phyloP scores from a whole-genome alignment of 345 rosid genomes.

The Kandelia obovata region DNA sequence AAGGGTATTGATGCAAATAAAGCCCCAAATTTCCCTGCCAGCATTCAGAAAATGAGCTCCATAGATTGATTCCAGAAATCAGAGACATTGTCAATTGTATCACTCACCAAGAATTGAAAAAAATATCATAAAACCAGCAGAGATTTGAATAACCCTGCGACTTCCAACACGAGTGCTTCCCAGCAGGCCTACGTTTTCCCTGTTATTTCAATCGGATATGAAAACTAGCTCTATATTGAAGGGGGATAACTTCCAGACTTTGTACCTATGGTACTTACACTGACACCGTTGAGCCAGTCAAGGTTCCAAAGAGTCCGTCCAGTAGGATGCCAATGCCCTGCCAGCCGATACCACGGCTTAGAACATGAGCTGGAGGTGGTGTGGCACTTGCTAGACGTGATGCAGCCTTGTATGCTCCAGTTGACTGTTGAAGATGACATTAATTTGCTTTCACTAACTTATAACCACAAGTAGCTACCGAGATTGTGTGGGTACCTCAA shows the following conservation, averaged over 20 bases:
- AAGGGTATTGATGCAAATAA: conserved; percentile 95
- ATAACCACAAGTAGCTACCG: not conserved
- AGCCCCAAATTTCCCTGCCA: conserved; percentile 91
- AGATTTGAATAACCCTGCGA: conserved; percentile 91
- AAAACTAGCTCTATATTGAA: conserved; percentile 5
- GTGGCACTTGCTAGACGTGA: conserved; percentile 96
- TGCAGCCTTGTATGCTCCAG: conserved; percentile 96
- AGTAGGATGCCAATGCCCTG: conserved; percentile 95
- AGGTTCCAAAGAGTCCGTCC: conserved; percentile 79
- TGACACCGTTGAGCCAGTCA: conserved; percentile 78
- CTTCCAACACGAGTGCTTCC: conserved; percentile 98
- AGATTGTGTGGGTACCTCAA: conserved; percentile 54
- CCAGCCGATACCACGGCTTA: conserved; percentile 99
- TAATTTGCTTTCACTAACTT: conserved; percentile 2
- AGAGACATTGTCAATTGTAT: not conserved
- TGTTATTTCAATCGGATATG: conserved; percentile 28
- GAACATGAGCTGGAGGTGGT: conserved; percentile 96
- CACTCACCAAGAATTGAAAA: conserved; percentile 81
- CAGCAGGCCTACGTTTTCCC: conserved; percentile 91
- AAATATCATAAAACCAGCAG: conserved; percentile 98
- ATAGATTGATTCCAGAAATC: not conserved
- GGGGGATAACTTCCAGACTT: conserved; percentile 5
- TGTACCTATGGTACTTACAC: conserved; percentile 49
- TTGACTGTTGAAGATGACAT: conserved; percentile 49
- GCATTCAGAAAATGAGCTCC: not conserved